Evolutionary conservation across 192 early-diverging fungal species (phyloP).

Genomic region (Cetraspora pellucida): DNA sequence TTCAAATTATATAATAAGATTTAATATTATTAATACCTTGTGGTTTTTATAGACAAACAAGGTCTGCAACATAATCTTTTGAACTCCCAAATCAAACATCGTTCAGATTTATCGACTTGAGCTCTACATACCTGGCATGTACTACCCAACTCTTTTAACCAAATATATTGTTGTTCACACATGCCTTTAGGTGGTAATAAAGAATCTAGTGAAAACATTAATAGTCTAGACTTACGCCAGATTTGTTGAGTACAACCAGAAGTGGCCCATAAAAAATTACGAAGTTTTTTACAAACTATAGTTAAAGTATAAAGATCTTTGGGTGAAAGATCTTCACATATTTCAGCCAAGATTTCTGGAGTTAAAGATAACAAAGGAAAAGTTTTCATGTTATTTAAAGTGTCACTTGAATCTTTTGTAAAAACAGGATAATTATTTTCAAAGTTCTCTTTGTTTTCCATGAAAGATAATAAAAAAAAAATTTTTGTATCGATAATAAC

Average conservation of each 20-base stretch:
- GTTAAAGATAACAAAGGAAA: background rate
- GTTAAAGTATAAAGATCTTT: background rate
- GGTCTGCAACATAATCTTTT: background rate
- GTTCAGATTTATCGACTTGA: background rate
- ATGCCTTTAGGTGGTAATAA: background rate
- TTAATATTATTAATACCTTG: background rate
- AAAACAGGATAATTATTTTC: no score
- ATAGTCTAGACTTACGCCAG: background rate
- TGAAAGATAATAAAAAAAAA: no score
- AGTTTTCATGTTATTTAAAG: no score
- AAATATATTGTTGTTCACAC: slow-evolving; percentile 1
- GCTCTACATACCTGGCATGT: background rate
- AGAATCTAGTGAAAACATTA: background rate
- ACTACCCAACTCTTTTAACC: background rate
- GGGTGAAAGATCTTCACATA: background rate
- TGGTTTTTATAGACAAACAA: background rate
- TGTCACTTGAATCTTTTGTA: no score
- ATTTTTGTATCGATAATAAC: no score
- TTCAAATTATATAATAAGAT: background rate
- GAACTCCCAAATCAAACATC: background rate
- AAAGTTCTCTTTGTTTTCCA: no score
- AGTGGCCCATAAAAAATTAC: background rate
- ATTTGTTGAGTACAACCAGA: background rate
- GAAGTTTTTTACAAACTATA: background rate
- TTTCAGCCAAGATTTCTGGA: background rate